phyloP scores from a whole-genome alignment of 2,329 filamentous ascomycete genomes.

The Teratosphaeria gauchensis region DNA sequence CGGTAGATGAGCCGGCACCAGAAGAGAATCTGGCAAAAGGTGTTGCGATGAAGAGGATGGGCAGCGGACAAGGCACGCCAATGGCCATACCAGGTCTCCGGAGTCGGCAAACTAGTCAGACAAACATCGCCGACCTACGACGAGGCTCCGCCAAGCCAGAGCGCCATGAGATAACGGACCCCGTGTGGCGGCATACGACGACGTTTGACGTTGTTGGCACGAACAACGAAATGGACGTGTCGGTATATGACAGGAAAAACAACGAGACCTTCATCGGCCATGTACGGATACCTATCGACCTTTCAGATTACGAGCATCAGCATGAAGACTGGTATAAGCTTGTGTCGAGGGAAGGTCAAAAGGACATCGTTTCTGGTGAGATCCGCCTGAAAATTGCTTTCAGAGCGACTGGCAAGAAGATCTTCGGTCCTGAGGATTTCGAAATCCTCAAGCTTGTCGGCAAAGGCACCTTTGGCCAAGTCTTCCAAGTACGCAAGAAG shows the following conservation, averaged over 20 bases:
- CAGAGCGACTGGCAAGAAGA: slow-evolving; percentile 77
- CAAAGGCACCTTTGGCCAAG: slow-evolving; percentile 96
- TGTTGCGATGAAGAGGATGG: slow-evolving; percentile 46
- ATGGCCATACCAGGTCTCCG: slow-evolving; percentile 90
- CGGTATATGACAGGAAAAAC: slow-evolving; percentile 78
- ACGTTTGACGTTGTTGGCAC: slow-evolving; percentile 91
- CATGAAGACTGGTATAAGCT: slow-evolving; percentile 80
- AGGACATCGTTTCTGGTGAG: slow-evolving; percentile 68
- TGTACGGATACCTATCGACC: slow-evolving; percentile 66
- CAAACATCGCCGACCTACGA: slow-evolving; percentile 60
- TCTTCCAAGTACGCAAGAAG: slow-evolving; percentile 96
- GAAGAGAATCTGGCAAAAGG: slow-evolving; percentile 47
- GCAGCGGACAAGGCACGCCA: slow-evolving; percentile 70
- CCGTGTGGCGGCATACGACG: slow-evolving; percentile 92
- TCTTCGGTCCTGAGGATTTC: slow-evolving; percentile 91
- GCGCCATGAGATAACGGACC: slow-evolving; percentile 64
- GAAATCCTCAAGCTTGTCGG: slow-evolving; percentile 93
- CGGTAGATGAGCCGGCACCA: slow-evolving; percentile 30
- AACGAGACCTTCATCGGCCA: slow-evolving; percentile 89
- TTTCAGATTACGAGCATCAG: slow-evolving; percentile 58
- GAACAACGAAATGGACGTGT: slow-evolving; percentile 82
- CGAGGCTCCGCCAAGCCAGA: slow-evolving; percentile 34
- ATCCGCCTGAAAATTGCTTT: slow-evolving; percentile 80
- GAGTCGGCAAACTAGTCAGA: slow-evolving; percentile 93
- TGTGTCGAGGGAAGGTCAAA: slow-evolving; percentile 68